Conservation (phyloP, 257 asterid genomes). For the Mitragyna speciosa region DNA sequence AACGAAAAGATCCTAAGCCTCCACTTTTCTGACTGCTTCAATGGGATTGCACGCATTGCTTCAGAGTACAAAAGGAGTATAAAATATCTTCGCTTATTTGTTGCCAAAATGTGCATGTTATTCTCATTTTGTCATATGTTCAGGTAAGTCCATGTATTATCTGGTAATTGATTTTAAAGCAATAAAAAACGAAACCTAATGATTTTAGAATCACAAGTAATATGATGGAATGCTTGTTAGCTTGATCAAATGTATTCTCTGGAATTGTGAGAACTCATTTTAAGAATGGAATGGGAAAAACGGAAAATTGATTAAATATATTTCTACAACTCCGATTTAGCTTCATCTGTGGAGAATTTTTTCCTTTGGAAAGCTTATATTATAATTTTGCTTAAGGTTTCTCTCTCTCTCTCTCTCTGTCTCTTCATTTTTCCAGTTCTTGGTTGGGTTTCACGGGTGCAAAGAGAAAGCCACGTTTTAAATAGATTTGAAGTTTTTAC, state of each 20-base stretch:
- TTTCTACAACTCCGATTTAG: no score
- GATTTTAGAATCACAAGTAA: background rate
- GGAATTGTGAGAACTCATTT: background rate
- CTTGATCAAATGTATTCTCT: background rate
- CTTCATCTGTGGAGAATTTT: background rate
- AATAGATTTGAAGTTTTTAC: no score
- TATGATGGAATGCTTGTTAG: background rate
- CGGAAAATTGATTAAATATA: no score
- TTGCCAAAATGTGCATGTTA: background rate
- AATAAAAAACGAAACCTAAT: background rate
- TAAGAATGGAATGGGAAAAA: background rate
- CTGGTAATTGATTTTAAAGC: background rate
- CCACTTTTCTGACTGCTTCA: background rate
- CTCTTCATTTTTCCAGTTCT: no score
- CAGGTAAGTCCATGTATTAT: background rate
- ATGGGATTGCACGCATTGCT: background rate
- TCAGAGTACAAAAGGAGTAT: background rate
- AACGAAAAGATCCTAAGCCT: constrained; percentile 21
- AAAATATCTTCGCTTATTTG: background rate
- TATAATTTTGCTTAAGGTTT: no score
- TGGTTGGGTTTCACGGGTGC: no score
- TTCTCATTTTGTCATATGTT: background rate
- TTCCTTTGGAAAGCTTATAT: background rate
- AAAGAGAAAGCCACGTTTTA: no score
- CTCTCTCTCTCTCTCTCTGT: no score